phyloP scores from a whole-genome alignment of 306 rosid species.

The Myrica gale region DNA sequence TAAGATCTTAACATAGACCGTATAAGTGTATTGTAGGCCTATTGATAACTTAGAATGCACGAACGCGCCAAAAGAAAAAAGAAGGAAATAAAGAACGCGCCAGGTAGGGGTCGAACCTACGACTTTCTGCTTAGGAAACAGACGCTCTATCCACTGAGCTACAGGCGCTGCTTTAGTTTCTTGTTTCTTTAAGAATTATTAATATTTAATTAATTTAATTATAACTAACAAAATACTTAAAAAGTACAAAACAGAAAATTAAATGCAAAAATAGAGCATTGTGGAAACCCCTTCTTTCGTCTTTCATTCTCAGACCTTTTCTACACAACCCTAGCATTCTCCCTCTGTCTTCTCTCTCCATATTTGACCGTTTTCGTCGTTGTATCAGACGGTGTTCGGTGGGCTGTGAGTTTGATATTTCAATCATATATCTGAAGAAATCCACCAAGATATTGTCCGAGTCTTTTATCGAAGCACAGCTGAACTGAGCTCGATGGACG shows the following conservation, averaged over 20 bases:
- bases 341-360: neutral
- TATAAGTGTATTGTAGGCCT: too few relatives aligned
- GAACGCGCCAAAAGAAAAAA: too few relatives aligned
- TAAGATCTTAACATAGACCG: too few relatives aligned
- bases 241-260: neutral
- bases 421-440: neutral
- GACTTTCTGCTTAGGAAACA: conserved; percentile 19
- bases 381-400: neutral
- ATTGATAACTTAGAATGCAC: too few relatives aligned
- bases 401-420: neutral
- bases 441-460: neutral
- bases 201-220: too few relatives aligned
- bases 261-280: neutral
- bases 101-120: conserved; percentile 17
- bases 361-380: conserved; percentile 9
- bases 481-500: conserved; percentile 44
- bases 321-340: conserved; percentile 27
- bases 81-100: neutral
- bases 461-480: neutral
- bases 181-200: too few relatives aligned
- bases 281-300: too few relatives aligned
- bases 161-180: neutral
- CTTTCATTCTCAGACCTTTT: neutral
- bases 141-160: conserved; percentile 21
- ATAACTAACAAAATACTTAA: too few relatives aligned